A percentile compares a stretch with the other conserved stretches of the same genome.
Evolutionary conservation across 2,329 filamentous ascomycete species (phyloP).

Genomic region (Tolypocladium guangdongense): DNA sequence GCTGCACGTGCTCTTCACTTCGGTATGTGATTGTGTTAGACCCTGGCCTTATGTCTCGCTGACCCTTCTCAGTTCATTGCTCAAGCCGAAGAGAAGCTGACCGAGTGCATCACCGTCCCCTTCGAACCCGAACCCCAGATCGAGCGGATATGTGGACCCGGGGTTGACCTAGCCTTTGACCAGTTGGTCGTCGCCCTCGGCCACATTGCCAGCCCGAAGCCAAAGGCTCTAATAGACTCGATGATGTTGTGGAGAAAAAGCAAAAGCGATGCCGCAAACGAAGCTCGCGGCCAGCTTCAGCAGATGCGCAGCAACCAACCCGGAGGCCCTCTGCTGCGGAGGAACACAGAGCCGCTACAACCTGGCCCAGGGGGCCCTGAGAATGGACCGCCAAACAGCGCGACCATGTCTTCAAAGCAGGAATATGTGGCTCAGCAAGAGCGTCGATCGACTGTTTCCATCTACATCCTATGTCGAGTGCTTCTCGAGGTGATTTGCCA

Average conservation of each 20-base stretch:
- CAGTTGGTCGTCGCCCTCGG: constrained; percentile 88
- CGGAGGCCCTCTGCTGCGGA: constrained; percentile 46
- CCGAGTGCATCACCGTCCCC: constrained; percentile 70
- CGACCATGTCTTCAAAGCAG: constrained; percentile 42
- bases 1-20: constrained; percentile 89
- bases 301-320: constrained; percentile 33
- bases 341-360: constrained; percentile 65
- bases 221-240: constrained; percentile 89
- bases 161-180: constrained; percentile 81
- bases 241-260: constrained; percentile 98
- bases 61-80: constrained; percentile 60
- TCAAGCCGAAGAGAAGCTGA: constrained; percentile 93
- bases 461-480: constrained; percentile 90
- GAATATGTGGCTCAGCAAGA: constrained; percentile 72
- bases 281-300: constrained; percentile 49
- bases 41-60: constrained; percentile 1
- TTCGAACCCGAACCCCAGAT: constrained; percentile 75
- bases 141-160: constrained; percentile 81
- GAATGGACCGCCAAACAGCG: constrained; percentile 20
- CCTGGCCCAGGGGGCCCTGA: constrained; percentile 19
- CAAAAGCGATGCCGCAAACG: constrained; percentile 80
- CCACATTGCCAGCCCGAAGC: constrained; percentile 88
- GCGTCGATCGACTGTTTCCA: constrained; percentile 83
- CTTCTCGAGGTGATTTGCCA: constrained; percentile 90
- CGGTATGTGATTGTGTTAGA: constrained; percentile 38